These are phyloP conservation scores for Podosphaera leucotricha DNA, from an alignment of 2,329 filamentous ascomycete genomes.

Conservation along the genomic window DNA sequence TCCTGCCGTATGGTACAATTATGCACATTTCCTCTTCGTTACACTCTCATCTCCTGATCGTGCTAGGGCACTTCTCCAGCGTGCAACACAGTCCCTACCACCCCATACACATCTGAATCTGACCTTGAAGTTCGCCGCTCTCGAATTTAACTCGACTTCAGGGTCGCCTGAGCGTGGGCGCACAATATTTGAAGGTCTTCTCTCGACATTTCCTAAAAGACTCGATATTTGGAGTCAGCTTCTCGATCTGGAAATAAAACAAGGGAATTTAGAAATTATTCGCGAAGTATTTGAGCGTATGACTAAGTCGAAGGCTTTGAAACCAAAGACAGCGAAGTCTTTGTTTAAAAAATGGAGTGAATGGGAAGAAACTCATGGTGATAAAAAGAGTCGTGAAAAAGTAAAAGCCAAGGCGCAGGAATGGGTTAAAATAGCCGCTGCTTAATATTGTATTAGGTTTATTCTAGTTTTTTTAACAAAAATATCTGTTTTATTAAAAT, in stretches of 20 bases:
- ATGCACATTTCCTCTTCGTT: conserved; percentile 76
- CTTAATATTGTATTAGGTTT: too few relatives aligned
- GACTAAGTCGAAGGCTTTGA: conserved; percentile 42
- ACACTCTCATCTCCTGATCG: conserved; percentile 45
- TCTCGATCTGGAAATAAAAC: conserved; percentile 56
- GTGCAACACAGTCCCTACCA: conserved; percentile 66
- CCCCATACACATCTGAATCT: conserved; percentile 40
- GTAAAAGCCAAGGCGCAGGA: conserved; percentile 48
- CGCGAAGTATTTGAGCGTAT: conserved; percentile 68
- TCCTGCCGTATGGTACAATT: conserved; percentile 75
- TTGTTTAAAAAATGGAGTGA: conserved; percentile 84
- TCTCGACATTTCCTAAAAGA: conserved; percentile 69
- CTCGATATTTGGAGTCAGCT: conserved; percentile 86
- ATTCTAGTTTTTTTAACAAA: too few relatives aligned
- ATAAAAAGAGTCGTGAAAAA: conserved; percentile 42
- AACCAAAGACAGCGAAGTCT: conserved; percentile 59
- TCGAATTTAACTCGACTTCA: conserved; percentile 68
- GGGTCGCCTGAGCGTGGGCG: conserved; percentile 78
- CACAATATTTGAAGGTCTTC: conserved; percentile 77
- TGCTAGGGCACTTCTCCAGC: conserved; percentile 53
- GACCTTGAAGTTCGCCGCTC: conserved; percentile 67
- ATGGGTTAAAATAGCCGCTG: conserved; percentile 27
- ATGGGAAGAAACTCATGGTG: conserved; percentile 59
- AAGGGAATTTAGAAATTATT: conserved; percentile 32
- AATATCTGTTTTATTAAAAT: too few relatives aligned